phyloP scores from a whole-genome alignment of 2,329 filamentous ascomycete genomes.

The Sordariomycetes sp. region DNA sequence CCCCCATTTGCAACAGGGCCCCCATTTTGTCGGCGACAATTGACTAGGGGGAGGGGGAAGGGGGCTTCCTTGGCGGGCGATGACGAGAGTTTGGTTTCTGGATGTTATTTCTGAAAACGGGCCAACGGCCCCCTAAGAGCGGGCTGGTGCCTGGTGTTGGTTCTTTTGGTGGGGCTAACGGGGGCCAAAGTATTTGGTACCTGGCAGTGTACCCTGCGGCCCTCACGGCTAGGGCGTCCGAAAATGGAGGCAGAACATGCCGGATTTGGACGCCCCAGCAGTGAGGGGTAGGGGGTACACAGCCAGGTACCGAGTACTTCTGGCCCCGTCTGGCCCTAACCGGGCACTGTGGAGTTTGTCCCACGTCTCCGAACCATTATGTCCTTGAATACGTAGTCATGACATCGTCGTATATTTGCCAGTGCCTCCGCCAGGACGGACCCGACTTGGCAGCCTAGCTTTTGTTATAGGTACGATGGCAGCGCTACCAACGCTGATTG shows the following conservation, averaged over 20 bases:
- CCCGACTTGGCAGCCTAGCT: too few relatives aligned
- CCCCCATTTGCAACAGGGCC: neutral
- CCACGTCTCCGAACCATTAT: too few relatives aligned
- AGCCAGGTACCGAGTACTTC: too few relatives aligned
- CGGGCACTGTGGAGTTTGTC: too few relatives aligned
- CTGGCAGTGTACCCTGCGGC: neutral
- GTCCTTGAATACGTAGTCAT: too few relatives aligned
- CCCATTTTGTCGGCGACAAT: neutral
- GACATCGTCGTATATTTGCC: too few relatives aligned
- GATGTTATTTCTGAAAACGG: neutral
- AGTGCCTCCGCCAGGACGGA: too few relatives aligned
- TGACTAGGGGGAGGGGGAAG: neutral
- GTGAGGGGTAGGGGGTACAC: too few relatives aligned
- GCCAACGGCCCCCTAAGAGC: neutral
- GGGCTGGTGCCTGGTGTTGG: neutral
- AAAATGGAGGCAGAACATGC: constrained; percentile 1
- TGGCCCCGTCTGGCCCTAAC: too few relatives aligned
- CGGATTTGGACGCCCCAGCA: neutral
- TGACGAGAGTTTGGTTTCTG: neutral
- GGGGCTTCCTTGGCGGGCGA: neutral
- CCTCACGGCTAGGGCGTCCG: neutral
- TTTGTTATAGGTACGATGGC: too few relatives aligned
- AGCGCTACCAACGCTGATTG: too few relatives aligned
- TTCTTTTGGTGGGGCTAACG: neutral
- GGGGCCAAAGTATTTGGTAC: constrained; percentile 1